phyloP scores from a whole-genome alignment of 2,329 filamentous ascomycete genomes.

The Paraphaeosphaeria sporulosa region DNA sequence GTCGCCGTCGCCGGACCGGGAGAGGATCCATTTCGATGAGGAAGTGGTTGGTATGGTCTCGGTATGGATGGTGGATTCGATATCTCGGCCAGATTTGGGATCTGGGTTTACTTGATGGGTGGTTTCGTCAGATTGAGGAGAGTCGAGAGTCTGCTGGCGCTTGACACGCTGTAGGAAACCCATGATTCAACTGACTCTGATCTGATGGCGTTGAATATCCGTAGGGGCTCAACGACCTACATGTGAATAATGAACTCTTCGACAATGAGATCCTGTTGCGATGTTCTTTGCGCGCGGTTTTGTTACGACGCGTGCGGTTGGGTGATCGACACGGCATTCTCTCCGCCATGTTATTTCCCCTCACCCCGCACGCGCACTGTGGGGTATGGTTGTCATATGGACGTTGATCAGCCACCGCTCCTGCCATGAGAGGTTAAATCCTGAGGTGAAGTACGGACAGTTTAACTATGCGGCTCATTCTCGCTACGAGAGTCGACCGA shows the following conservation, averaged over 20 bases:
- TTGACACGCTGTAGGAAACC: neutral
- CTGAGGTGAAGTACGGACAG: neutral
- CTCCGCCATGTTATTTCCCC: neutral
- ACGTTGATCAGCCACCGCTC: neutral
- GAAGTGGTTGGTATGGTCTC: neutral
- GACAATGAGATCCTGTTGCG: neutral
- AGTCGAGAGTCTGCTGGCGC: neutral
- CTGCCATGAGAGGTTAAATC: neutral
- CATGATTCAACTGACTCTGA: neutral
- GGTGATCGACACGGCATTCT: neutral
- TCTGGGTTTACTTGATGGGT: neutral
- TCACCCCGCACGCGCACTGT: neutral
- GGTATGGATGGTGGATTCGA: neutral
- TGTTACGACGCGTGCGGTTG: neutral
- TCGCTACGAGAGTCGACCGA: neutral
- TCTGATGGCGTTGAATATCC: neutral
- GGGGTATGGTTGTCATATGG: neutral
- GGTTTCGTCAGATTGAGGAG: neutral
- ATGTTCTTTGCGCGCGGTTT: neutral
- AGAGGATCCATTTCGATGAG: neutral
- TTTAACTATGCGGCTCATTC: neutral
- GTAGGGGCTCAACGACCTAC: neutral
- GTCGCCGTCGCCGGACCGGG: neutral
- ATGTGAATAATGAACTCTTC: neutral
- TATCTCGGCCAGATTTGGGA: neutral